Conservation (phyloP, 805 yeast species). For the Ogataea neopini region DNA sequence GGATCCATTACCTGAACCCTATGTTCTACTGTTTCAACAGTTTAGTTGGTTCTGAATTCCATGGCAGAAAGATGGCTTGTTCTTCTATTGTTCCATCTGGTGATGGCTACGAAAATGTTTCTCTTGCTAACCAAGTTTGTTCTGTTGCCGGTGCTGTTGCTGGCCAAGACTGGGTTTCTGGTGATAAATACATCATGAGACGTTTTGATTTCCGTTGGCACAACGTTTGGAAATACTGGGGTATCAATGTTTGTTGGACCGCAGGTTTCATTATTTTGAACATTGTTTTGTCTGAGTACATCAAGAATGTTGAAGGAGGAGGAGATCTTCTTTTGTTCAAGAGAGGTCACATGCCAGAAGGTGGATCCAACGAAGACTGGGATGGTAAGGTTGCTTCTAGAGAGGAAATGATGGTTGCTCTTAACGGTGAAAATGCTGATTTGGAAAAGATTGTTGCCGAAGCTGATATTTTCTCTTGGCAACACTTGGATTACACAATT, state of each 20-base stretch:
- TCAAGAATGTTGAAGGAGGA: constrained; percentile 26
- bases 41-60: constrained; percentile 58
- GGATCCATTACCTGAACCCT: constrained; percentile 52
- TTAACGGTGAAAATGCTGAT: constrained; percentile 27
- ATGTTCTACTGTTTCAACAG: constrained; percentile 50
- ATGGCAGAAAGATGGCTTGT: constrained; percentile 53
- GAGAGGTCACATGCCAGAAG: constrained; percentile 40
- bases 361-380: constrained; percentile 31
- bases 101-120: constrained; percentile 48
- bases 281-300: constrained; percentile 30
- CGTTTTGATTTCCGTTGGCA: constrained; percentile 39
- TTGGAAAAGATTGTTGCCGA: constrained; percentile 21
- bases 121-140: constrained; percentile 48
- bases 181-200: constrained; percentile 39
- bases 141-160: constrained; percentile 47
- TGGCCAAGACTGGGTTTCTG: constrained; percentile 29
- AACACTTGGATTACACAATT: constrained; percentile 56
- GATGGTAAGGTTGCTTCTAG: constrained; percentile 40
- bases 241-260: constrained; percentile 50
- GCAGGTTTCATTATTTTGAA: constrained; percentile 28
- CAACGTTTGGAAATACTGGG: constrained; percentile 51
- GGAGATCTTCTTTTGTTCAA: constrained; percentile 42
- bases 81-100: constrained; percentile 54
- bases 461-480: constrained; percentile 60
- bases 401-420: constrained; percentile 27